These are phyloP conservation scores for Acanthamoeba castellanii DNA, from an alignment of 208 protist species.

Conservation along the genomic window DNA sequence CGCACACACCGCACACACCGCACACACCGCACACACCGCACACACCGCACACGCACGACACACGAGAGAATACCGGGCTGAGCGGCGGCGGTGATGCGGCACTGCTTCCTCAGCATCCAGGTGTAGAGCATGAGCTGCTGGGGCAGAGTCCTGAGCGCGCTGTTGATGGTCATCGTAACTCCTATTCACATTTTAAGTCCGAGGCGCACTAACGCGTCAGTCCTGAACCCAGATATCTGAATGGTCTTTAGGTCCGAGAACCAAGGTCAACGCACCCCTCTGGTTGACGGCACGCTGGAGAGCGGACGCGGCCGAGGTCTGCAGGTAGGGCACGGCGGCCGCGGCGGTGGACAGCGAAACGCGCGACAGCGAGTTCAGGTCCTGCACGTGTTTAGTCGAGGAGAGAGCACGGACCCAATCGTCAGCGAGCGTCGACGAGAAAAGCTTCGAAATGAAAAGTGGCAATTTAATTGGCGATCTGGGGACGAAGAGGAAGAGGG, in stretches of 20 bases:
- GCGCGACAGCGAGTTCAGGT: slow-evolving; percentile 26
- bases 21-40: neutral
- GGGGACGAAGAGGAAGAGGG: neutral
- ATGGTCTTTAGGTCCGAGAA: no score
- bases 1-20: no score
- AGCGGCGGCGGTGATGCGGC: neutral
- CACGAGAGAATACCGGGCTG: neutral
- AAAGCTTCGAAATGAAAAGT: neutral
- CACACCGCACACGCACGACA: neutral
- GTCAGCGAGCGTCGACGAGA: neutral
- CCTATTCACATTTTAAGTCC: neutral
- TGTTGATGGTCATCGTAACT: slow-evolving; percentile 32
- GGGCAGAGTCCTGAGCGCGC: neutral
- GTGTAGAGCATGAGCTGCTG: slow-evolving; percentile 38
- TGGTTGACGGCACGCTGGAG: slow-evolving; percentile 36
- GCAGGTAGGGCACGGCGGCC: slow-evolving; percentile 19
- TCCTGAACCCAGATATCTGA: no score
- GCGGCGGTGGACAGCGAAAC: neutral
- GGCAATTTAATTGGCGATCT: neutral
- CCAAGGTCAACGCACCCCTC: neutral
- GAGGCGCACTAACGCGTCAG: no score
- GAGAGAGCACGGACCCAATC: neutral
- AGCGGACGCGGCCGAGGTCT: neutral
- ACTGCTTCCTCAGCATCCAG: neutral
- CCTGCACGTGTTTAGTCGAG: neutral